Conservation (phyloP, 768 basidiomycete species). For the Lactarius vividus region DNA sequence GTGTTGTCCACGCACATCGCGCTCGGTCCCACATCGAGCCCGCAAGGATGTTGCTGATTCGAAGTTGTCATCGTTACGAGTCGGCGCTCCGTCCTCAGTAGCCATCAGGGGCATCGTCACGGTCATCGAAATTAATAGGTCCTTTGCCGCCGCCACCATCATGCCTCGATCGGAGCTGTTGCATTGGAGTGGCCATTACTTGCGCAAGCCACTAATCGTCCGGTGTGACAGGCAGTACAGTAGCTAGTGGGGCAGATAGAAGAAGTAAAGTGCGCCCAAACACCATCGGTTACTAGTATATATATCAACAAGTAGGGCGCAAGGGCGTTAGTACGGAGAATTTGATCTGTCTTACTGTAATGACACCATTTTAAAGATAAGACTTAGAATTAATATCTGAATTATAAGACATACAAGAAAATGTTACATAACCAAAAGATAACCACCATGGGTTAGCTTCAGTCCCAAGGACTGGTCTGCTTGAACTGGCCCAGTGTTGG, state of each 20-base stretch:
- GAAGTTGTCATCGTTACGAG: not conserved
- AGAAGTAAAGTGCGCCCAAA: not conserved
- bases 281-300: not conserved
- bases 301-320: too few relatives aligned
- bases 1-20: not conserved
- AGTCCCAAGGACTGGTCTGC: too few relatives aligned
- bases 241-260: not conserved
- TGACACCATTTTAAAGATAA: too few relatives aligned
- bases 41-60: not conserved
- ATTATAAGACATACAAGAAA: too few relatives aligned
- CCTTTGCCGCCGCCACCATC: slow-evolving; percentile 5
- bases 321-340: not conserved
- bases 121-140: slow-evolving; percentile 6
- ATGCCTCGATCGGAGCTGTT: slow-evolving; percentile 7
- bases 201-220: not conserved
- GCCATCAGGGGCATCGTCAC: not conserved
- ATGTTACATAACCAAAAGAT: too few relatives aligned
- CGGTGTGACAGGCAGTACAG: not conserved
- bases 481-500: too few relatives aligned
- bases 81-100: slow-evolving; percentile 15
- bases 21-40: not conserved
- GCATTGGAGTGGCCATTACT: slow-evolving; percentile 1
- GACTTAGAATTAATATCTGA: too few relatives aligned
- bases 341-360: too few relatives aligned
- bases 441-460: too few relatives aligned